phyloP scores from a whole-genome alignment of 352 stramenopile species.

The Thraustotheca clavata region DNA sequence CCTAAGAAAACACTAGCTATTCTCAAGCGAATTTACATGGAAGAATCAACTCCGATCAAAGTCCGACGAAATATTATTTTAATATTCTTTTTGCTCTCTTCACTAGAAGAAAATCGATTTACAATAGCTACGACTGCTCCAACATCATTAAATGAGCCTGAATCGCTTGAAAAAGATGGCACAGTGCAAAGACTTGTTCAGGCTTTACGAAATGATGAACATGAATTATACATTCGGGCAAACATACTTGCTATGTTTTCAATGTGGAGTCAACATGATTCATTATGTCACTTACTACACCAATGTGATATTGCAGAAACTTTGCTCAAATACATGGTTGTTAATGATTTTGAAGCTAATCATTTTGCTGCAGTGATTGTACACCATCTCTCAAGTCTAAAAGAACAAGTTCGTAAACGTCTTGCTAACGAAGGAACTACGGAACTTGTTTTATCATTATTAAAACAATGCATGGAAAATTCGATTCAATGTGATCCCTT shows the following conservation, averaged over 20 bases:
- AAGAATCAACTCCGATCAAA: constrained; percentile 32
- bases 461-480: neutral
- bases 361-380: constrained; percentile 8
- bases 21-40: constrained; percentile 46
- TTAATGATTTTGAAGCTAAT: constrained; percentile 1
- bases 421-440: constrained; percentile 14
- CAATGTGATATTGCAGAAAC: neutral
- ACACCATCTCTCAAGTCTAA: constrained; percentile 15
- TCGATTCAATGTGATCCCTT: constrained; percentile 5
- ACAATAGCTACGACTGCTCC: constrained; percentile 54
- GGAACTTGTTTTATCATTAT: constrained; percentile 12
- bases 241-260: constrained; percentile 21
- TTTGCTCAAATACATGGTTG: constrained; percentile 16
- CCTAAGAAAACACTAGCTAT: constrained; percentile 68
- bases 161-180: constrained; percentile 36
- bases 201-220: constrained; percentile 22
- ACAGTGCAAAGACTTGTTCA: neutral
- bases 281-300: constrained; percentile 2
- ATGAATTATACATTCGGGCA: constrained; percentile 31
- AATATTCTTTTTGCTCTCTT: constrained; percentile 45
- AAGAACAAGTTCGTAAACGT: constrained; percentile 7
- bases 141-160: too few species aligned
- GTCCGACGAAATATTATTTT: constrained; percentile 51
- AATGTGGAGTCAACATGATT: constrained; percentile 13
- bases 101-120: constrained; percentile 68